These are phyloP conservation scores for Brassica hybrid DNA, from an alignment of 441 rosid species.

Conservation along the genomic window DNA sequence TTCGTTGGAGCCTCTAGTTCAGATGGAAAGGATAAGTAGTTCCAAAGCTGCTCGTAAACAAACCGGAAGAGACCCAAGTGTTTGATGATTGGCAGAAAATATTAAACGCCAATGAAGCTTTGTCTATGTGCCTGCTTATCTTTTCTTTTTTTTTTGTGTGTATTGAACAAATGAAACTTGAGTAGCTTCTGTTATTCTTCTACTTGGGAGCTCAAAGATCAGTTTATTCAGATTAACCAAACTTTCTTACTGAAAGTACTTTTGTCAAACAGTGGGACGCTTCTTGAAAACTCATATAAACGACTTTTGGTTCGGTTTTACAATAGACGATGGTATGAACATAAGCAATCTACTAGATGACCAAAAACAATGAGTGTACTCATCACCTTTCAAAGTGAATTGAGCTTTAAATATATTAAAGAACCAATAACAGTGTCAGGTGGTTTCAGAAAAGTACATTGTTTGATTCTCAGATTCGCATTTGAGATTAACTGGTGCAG, in stretches of 20 bases:
- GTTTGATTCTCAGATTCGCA: conserved; percentile 12
- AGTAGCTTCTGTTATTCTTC: background rate
- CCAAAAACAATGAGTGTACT: background rate
- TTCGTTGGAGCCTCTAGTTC: conserved; percentile 40
- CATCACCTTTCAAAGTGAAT: background rate
- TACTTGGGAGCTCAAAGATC: background rate
- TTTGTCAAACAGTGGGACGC: background rate
- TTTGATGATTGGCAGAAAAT: conserved; percentile 82
- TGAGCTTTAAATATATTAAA: too few species aligned
- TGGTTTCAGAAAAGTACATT: background rate
- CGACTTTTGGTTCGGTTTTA: background rate
- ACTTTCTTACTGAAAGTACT: background rate
- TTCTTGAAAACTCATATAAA: background rate
- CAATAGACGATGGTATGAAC: background rate
- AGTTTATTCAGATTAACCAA: conserved; percentile 2
- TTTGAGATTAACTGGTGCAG: conserved; percentile 6
- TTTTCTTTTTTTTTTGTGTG: background rate
- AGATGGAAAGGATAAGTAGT: conserved; percentile 33
- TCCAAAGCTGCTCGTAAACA: conserved; percentile 26
- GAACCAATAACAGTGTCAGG: conserved; percentile 8
- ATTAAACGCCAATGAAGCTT: conserved; percentile 23
- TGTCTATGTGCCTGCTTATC: background rate
- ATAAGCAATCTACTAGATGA: background rate
- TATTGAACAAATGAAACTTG: background rate
- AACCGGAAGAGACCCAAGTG: conserved; percentile 35